phyloP scores from a whole-genome alignment of 805 yeast genomes.

The Sugiyamaella lignohabitans region DNA sequence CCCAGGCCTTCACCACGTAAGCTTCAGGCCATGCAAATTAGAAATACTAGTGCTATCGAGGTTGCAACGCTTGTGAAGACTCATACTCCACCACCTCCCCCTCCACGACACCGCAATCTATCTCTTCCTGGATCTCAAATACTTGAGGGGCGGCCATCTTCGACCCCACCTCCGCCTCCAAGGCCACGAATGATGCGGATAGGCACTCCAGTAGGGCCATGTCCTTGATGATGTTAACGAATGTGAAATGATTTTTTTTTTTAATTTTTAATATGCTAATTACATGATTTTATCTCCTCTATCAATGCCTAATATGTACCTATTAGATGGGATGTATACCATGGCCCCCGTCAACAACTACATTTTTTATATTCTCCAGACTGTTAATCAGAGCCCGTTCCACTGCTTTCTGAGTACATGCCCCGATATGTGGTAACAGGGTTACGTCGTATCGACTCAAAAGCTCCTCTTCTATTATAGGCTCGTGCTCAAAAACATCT shows the following conservation, averaged over 20 bases:
- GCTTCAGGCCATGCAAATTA: conserved; percentile 1
- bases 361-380: conserved; percentile 43
- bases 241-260: too few species aligned
- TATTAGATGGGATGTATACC: conserved; percentile 17
- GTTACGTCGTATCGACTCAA: conserved; percentile 55
- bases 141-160: not conserved
- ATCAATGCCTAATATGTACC: too few species aligned
- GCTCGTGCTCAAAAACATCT: conserved; percentile 66
- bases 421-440: conserved; percentile 65
- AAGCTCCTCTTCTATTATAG: conserved; percentile 45
- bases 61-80: conserved; percentile 6
- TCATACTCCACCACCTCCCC: conserved; percentile 17
- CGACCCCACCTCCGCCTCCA: conserved; percentile 1
- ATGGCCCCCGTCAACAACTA: conserved; percentile 12
- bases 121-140: not conserved
- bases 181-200: not conserved
- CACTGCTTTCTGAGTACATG: conserved; percentile 40
- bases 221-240: conserved; percentile 10
- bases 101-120: conserved; percentile 3
- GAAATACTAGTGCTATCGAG: conserved; percentile 9
- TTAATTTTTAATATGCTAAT: too few species aligned
- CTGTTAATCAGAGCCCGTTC: conserved; percentile 42
- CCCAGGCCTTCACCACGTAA: conserved; percentile 8
- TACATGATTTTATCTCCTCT: too few species aligned
- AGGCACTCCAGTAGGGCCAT: conserved; percentile 7